A percentile compares a stretch with the other conserved stretches of the same genome.
Evolutionary conservation across 2,329 filamentous ascomycete genomes (phyloP).

Genomic region (Clarireedia sp.): DNA sequence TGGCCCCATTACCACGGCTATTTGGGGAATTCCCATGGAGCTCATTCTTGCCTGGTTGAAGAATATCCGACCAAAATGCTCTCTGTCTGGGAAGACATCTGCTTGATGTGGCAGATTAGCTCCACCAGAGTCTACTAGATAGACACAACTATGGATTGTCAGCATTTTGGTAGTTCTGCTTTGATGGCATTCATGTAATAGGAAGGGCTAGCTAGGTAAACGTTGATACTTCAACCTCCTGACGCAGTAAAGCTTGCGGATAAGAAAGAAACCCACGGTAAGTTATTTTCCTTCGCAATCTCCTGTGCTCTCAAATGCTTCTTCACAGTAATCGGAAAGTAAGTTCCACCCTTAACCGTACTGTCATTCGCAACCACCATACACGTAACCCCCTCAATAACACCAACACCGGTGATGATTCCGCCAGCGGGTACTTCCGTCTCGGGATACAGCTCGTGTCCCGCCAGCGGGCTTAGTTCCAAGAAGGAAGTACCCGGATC

Average conservation of each 20-base stretch:
- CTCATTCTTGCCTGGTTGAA: conserved; percentile 97
- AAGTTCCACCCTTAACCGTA: conserved; percentile 94
- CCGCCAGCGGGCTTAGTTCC: conserved; percentile 88
- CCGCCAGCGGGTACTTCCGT: conserved; percentile 84
- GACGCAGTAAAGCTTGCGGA: neutral
- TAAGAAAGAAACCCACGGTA: conserved; percentile 43
- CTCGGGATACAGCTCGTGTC: conserved; percentile 74
- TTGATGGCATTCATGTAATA: too few relatives aligned
- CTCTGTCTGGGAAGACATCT: conserved; percentile 88
- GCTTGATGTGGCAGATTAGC: conserved; percentile 93
- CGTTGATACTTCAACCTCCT: neutral
- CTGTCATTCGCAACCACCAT: conserved; percentile 94
- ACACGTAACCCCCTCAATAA: conserved; percentile 83
- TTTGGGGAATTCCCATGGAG: conserved; percentile 78
- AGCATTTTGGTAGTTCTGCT: neutral
- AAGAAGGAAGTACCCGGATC: conserved; percentile 87
- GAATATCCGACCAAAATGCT: conserved; percentile 94
- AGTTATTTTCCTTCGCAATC: conserved; percentile 78
- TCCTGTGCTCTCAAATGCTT: conserved; percentile 92
- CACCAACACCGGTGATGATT: conserved; percentile 86
- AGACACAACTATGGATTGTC: conserved; percentile 59
- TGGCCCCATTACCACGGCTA: conserved; percentile 93
- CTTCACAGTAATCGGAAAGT: conserved; percentile 95
- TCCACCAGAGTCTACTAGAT: conserved; percentile 91
- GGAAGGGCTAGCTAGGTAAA: neutral